Evolutionary conservation across 805 yeast genomes (phyloP).

Genomic region (Naumovozyma castellii): DNA sequence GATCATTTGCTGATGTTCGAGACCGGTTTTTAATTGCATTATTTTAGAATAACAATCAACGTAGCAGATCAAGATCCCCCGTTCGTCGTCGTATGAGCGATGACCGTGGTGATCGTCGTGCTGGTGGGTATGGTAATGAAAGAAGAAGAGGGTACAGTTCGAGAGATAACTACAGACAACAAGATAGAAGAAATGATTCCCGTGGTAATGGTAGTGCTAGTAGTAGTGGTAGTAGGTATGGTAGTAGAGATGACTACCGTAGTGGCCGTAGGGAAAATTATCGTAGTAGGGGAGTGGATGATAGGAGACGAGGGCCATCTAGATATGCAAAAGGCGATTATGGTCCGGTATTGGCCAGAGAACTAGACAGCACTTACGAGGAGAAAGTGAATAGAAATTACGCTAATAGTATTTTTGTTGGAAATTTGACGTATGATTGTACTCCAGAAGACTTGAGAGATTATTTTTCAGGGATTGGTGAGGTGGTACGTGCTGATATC

Average conservation of each 20-base stretch:
- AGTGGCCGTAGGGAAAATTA: conserved; percentile 14
- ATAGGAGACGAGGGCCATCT: conserved; percentile 8
- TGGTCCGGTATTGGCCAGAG: conserved; percentile 19
- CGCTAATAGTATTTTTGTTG: conserved; percentile 60
- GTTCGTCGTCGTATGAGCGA: conserved; percentile 9
- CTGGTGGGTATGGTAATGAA: conserved; percentile 12
- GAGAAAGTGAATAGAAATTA: conserved; percentile 47
- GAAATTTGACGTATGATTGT: conserved; percentile 60
- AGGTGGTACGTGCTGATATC: conserved; percentile 72
- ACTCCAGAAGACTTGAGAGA: conserved; percentile 51
- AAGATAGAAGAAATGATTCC: conserved; percentile 1
- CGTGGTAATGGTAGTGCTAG: conserved; percentile 5
- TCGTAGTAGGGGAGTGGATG: not conserved
- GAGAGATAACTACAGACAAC: conserved; percentile 8
- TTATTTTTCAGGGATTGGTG: conserved; percentile 51
- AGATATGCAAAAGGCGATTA: conserved; percentile 15
- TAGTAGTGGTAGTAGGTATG: conserved; percentile 10
- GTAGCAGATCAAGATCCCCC: conserved; percentile 20
- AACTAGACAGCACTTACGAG: conserved; percentile 23
- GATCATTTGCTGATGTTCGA: too few species aligned
- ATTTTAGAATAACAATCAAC: conserved; percentile 1
- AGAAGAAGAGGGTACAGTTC: conserved; percentile 22
- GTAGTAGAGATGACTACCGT: conserved; percentile 16
- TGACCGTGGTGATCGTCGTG: conserved; percentile 1
- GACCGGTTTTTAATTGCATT: too few species aligned